Evolutionary conservation across 2,329 filamentous ascomycete genomes (phyloP), one percentile per base, ranked within the genome.

Genomic region (Ascochyta koolunga): DNA sequence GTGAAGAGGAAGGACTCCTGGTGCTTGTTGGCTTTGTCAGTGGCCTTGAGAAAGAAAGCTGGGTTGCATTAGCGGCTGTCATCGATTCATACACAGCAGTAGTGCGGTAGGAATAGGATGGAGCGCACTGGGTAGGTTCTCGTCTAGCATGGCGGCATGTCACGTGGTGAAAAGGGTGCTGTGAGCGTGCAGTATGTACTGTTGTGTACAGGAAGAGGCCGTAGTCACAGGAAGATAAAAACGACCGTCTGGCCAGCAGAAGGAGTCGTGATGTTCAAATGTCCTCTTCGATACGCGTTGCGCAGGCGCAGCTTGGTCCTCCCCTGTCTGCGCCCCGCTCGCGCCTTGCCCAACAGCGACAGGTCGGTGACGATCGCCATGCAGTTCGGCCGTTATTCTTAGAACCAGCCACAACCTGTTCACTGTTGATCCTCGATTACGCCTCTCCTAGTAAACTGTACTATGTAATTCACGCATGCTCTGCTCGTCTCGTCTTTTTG

Each of bases 81-180:
- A 24, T 53, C n/a, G 32, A 27, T 18, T 9, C 8, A 32, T 11
- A 29, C 10, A 8, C 9, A 27, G n/a, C 8, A 16, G 31, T 11
- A 11, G 10, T 11, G 22, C 8, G n/a, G 24, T 11, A 15, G 11
- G 16, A 33, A n/a, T n/a, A n/a, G n/a, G n/a, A n/a, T n/a, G 18
- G 44, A 1, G 32, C 51, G 33, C 65, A 84, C 82, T 91, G 50
- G 93, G 93, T n/a, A 97, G 85, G 75, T 93, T 96, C 74, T 96
- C 91, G 86, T 96, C 92, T 67, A 96, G 84, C 92, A 96, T 96
- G 52, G 65, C 60, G 60, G 54, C 67, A 70, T 68, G 21, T 38
- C 40, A 50, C 46, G 52, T 42, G 52, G 22, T 33, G 25, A 11
- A 18, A 31, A n/a, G 13, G 15, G 18, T 11, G 27, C 32, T 27